Conservation (phyloP, 345 rosid genomes). For the Durio zibethinus region DNA sequence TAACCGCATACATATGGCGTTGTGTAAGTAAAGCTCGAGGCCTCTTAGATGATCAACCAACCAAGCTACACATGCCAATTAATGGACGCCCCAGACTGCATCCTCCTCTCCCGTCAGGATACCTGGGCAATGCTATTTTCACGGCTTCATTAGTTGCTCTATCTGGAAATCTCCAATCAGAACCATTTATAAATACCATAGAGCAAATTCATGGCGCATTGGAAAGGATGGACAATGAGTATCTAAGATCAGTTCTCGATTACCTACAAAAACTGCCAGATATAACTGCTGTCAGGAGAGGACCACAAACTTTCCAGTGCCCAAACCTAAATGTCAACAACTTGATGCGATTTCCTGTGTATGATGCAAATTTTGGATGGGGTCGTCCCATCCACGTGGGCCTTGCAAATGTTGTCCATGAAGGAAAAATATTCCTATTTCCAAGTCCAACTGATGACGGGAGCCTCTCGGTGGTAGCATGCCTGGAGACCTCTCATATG, state of each 20-base stretch:
- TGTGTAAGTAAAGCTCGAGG: constrained; percentile 29
- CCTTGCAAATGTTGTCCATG: constrained; percentile 36
- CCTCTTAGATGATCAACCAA: constrained; percentile 15
- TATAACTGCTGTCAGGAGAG: constrained; percentile 21
- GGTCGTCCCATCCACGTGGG: constrained; percentile 51
- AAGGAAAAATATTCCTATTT: constrained; percentile 39
- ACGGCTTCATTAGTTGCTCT: constrained; percentile 16
- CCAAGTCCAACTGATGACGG: constrained; percentile 45
- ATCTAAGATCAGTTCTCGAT: constrained; percentile 47
- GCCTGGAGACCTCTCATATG: constrained; percentile 17
- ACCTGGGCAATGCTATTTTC: constrained; percentile 41
- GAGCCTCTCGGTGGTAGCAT: constrained; percentile 21
- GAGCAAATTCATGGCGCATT: constrained; percentile 20
- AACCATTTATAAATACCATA: constrained; percentile 25
- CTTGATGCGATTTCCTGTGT: constrained; percentile 40
- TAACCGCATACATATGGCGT: constrained; percentile 34
- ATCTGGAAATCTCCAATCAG: constrained; percentile 23
- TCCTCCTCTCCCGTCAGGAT: constrained; percentile 41
- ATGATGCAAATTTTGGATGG: constrained; percentile 58
- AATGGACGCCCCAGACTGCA: constrained; percentile 42
- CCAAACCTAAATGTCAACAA: constrained; percentile 56
- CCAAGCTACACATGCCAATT: constrained; percentile 17
- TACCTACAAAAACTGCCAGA: constrained; percentile 26
- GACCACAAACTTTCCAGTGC: constrained; percentile 41
- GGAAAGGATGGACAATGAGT: constrained; percentile 31